Evolutionary conservation across 2,329 filamentous ascomycete species (phyloP).

Genomic region (Pseudocercospora macadamiae): DNA sequence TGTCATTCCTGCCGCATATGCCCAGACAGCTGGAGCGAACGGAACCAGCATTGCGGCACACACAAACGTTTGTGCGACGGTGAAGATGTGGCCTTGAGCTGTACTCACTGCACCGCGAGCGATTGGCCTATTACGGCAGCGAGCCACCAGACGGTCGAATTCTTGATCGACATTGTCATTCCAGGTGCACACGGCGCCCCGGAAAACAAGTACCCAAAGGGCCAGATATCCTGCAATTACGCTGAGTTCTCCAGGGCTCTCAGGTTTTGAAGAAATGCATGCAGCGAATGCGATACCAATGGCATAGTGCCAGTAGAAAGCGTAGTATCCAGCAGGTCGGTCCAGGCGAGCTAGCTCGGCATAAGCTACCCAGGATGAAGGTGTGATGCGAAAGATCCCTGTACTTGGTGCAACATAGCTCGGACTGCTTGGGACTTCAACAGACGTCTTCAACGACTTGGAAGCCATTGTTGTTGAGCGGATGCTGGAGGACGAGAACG

Average conservation of each 20-base stretch:
- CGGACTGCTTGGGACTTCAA: background rate
- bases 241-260: constrained; percentile 1
- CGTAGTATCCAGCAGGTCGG: constrained; percentile 19
- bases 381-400: constrained; percentile 15
- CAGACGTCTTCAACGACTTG: background rate
- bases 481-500: background rate
- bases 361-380: constrained; percentile 12
- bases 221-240: constrained; percentile 6
- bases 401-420: constrained; percentile 10
- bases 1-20: constrained; percentile 12
- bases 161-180: constrained; percentile 23
- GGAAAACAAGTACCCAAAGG: constrained; percentile 15
- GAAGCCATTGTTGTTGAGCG: background rate
- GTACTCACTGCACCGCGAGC: constrained; percentile 19
- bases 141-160: constrained; percentile 14
- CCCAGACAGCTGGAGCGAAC: background rate
- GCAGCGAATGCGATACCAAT: constrained; percentile 18
- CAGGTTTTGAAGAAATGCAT: constrained; percentile 4
- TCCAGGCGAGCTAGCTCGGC: constrained; percentile 20
- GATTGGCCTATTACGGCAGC: constrained; percentile 16
- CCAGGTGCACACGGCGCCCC: constrained; percentile 18
- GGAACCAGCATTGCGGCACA: constrained; percentile 10
- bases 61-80: constrained; percentile 7
- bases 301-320: constrained; percentile 21
- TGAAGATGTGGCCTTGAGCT: constrained; percentile 15